Evolutionary conservation across 805 yeast genomes (phyloP), one percentile per base, ranked within the genome.

Genomic region (Sugiyamaella qingdaonensis): DNA sequence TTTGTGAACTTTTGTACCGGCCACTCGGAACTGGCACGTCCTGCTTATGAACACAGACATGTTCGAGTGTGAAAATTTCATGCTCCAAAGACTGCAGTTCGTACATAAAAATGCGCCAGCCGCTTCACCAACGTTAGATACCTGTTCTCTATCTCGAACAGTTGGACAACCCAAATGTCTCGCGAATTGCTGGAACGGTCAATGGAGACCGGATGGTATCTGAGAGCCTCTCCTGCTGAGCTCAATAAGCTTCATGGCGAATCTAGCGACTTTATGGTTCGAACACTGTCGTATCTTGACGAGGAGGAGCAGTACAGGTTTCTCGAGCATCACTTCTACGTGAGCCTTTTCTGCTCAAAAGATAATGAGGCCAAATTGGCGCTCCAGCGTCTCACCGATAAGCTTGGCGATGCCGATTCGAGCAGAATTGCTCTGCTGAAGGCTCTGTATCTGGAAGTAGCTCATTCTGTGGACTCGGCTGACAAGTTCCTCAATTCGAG

Each of bases 331-430:
- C 82, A 86, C 49, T 88, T 88, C 67, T 81, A 80, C 62, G 73
- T 90, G 14, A 71, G 84, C 4, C 67, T 91, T 35, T 67, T 77
- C 52, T 72, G 85, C n/a, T 74, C 79, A 48, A 77, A 81, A 53
- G 96, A 88, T 63, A 69, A 74, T 2, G 89, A 83, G 57, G 96
- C 97, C 10, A 80, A 84, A 59, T 68, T 78, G 10, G 71, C 81
- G 56, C 75, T 88, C 53, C 86, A 85, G 53, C 72, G 81, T 45
- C 64, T 91, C 13, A 66, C 78, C 34, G 97, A 91, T 63, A 79
- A 80, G 63, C 83, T 90, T 64, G 82, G 81, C 34, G 66, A 67
- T 16, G 14, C 10, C 4, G 68, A 73, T 19, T 75, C 86, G 19
- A 83, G 83, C 59, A 72, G 88, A 54, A 68, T 86, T 42, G 75